These are phyloP conservation scores for Tricladium varicosporioides DNA, from an alignment of 2,329 filamentous ascomycete species.

Conservation along the genomic window DNA sequence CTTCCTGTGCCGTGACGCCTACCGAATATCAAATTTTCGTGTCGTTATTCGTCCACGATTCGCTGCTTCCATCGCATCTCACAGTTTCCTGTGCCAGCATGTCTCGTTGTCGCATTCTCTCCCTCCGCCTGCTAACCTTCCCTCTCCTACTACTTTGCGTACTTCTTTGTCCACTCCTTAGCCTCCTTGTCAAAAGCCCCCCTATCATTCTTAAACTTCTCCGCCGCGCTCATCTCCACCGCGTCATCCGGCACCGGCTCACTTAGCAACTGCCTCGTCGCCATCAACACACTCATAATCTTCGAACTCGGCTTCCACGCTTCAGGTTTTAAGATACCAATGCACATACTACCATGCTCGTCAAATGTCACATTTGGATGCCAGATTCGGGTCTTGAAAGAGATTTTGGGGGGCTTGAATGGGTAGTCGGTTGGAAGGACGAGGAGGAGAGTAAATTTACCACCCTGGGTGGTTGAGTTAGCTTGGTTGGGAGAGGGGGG, in stretches of 20 bases:
- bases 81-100: too few relatives aligned
- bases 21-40: neutral
- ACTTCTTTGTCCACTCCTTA: conserved; percentile 65
- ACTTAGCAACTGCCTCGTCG: conserved; percentile 60
- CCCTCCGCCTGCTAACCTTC: neutral
- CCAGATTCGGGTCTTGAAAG: conserved; percentile 72
- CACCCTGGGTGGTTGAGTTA: conserved; percentile 46
- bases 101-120: too few relatives aligned
- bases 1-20: neutral
- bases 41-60: too few relatives aligned
- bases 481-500: neutral
- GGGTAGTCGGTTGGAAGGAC: conserved; percentile 69
- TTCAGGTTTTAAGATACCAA: conserved; percentile 67
- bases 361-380: conserved; percentile 75
- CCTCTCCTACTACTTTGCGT: conserved; percentile 44
- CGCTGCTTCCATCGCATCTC: too few relatives aligned
- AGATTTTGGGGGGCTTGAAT: conserved; percentile 69
- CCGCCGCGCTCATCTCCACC: conserved; percentile 65
- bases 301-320: conserved; percentile 74
- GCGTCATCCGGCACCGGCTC: conserved; percentile 72
- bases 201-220: conserved; percentile 64
- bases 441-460: conserved; percentile 64
- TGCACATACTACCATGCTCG: conserved; percentile 71
- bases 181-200: conserved; percentile 64
- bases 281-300: conserved; percentile 62